Base-by-base conservation (phyloP, 352 stramenopile species). In the Saprolegnia parasitica region DNA sequence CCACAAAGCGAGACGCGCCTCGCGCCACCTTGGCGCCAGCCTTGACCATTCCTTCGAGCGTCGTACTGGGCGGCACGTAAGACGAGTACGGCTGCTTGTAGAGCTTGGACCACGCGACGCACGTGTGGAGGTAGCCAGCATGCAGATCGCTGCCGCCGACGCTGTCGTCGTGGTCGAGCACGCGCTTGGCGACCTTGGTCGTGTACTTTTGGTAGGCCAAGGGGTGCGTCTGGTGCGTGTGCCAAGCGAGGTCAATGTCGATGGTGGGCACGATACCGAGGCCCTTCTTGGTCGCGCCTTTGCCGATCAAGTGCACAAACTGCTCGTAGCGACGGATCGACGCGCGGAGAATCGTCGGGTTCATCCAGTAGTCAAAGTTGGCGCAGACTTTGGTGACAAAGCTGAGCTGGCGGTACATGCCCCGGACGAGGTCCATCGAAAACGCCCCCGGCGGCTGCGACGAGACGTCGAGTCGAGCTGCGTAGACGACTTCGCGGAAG, bases 391-490 rank as follows among this genome's bases (percentile, higher is more conserved):
- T 21, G 20, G n/a, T 20, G 16, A 37, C 24, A 5, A 60, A 60
- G n/a, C 20, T 21, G 5, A 60, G 24, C 18, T 39, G n/a, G n/a
- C 52, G 52, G 24, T 60, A 60, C 52, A 60, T 60, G 52, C 29
- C 20, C 52, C 35, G 52, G 4, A 60, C 52, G 20, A 60, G 29
- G 52, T 60, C 52, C 39, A 46, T 16, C 8, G 39, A 16, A 15
- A 46, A 46, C 8, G 39, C 39, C 8, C 39, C 39, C 8, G 39
- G 39, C 15, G 39, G 39, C 8, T 46, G 39, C 8, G 39, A 8
- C 39, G 39, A 46, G 15, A 46, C 15, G 39, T 15, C 15, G 8
- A 46, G 15, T 16, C 39, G 39, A 8, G 8, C 15, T 8, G 39
- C 8, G 39, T 46, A 15, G 15, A 46, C 39, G 39, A 16, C 8